Evolutionary conservation across 192 early-diverging fungal species (phyloP).

Genomic region (Ambispora gerdemannii): DNA sequence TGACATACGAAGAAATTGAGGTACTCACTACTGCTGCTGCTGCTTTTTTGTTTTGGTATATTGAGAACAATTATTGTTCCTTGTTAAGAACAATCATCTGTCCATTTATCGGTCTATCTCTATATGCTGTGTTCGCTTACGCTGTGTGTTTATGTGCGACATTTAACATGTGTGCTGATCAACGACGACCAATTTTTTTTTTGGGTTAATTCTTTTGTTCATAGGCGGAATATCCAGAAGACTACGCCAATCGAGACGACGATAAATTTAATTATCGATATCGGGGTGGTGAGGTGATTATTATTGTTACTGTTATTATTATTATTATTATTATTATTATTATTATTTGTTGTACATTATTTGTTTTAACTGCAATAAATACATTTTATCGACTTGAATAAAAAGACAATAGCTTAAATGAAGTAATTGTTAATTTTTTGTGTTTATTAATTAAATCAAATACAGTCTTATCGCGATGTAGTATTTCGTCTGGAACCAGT

Average conservation of each 20-base stretch:
- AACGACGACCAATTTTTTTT: too few species aligned
- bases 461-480: constrained; percentile 87
- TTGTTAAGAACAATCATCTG: neutral
- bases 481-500: constrained; percentile 96
- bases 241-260: constrained; percentile 90
- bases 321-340: too few species aligned
- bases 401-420: neutral
- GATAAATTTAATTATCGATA: constrained; percentile 96
- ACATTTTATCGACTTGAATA: too few species aligned
- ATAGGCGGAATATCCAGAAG: constrained; percentile 81
- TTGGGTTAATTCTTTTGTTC: neutral
- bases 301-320: too few species aligned
- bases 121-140: neutral
- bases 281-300: constrained; percentile 62
- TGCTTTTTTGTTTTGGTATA: neutral
- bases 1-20: constrained; percentile 99
- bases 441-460: neutral
- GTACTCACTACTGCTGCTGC: constrained; percentile 34
- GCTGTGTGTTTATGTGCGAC: neutral
- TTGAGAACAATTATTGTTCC: neutral
- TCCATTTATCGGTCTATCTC: too few species aligned
- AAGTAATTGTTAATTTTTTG: neutral
- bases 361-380: neutral
- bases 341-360: too few species aligned
- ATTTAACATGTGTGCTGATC: neutral